Conservation (phyloP, 106 monocot species). For the Allium sativum region DNA sequence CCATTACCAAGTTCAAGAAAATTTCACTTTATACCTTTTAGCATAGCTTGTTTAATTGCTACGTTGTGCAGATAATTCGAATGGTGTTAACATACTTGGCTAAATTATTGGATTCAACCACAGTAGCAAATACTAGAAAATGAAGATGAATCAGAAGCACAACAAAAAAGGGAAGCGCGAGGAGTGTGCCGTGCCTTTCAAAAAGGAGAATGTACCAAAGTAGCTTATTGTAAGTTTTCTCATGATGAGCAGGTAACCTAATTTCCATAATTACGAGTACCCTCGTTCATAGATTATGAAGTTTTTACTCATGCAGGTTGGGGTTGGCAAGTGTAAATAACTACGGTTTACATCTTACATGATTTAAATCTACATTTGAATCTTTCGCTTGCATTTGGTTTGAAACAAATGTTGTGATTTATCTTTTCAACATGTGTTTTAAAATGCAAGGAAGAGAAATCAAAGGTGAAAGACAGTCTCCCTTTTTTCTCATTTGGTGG, state of each 20-base stretch:
- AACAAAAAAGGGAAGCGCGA: constrained; percentile 58
- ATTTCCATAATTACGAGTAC: no score
- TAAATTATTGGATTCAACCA: constrained; percentile 81
- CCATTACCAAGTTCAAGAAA: neutral
- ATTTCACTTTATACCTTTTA: neutral
- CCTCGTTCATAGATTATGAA: neutral
- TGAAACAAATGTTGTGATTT: neutral
- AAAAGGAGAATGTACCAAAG: constrained; percentile 70
- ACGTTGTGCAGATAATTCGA: constrained; percentile 63
- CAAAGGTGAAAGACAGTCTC: no score
- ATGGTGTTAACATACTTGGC: constrained; percentile 70
- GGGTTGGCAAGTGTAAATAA: no score
- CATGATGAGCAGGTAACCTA: constrained; percentile 65
- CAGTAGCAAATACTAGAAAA: constrained; percentile 81
- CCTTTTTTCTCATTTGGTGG: no score
- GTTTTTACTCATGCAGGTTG: neutral
- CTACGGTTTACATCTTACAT: neutral
- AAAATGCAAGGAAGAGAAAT: no score
- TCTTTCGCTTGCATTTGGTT: neutral
- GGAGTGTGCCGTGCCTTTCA: constrained; percentile 87
- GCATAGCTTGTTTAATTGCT: neutral
- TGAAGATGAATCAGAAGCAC: constrained; percentile 58
- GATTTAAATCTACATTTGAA: neutral
- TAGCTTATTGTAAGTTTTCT: constrained; percentile 87
- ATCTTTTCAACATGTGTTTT: no score